phyloP scores from a whole-genome alignment of 352 stramenopile genomes.

The Phytophthora citrophthora region DNA sequence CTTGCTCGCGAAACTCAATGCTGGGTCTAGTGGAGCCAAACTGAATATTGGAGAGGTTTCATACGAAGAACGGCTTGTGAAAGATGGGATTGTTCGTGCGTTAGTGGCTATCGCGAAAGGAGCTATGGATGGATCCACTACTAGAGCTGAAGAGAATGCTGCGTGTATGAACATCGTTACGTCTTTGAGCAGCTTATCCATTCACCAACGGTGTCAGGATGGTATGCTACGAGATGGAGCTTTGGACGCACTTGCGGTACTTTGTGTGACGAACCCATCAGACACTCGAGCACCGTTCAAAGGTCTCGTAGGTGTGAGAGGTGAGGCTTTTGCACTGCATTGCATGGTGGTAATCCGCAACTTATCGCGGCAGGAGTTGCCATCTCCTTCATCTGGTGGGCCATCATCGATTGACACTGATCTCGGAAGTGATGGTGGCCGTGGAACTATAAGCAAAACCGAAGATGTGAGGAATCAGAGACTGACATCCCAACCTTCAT shows the following conservation, averaged over 20 bases:
- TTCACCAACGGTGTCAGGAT: slow-evolving; percentile 65
- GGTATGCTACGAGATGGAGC: slow-evolving; percentile 78
- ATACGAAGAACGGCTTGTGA: slow-evolving; percentile 73
- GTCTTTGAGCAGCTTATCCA: slow-evolving; percentile 71
- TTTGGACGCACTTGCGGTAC: slow-evolving; percentile 56
- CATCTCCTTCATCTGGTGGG: not conserved
- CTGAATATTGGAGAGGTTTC: slow-evolving; percentile 15
- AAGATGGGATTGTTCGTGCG: slow-evolving; percentile 73
- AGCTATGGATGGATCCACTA: slow-evolving; percentile 30
- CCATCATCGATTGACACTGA: slow-evolving; percentile 1
- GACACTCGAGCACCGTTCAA: slow-evolving; percentile 61
- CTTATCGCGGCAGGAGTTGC: slow-evolving; percentile 51
- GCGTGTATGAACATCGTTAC: slow-evolving; percentile 70
- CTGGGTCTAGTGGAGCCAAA: slow-evolving; percentile 1
- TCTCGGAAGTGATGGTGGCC: slow-evolving; percentile 4
- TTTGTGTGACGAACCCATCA: slow-evolving; percentile 52
- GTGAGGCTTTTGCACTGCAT: slow-evolving; percentile 74
- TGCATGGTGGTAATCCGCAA: slow-evolving; percentile 73
- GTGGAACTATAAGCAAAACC: slow-evolving; percentile 8
- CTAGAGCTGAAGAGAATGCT: slow-evolving; percentile 35
- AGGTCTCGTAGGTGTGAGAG: slow-evolving; percentile 61
- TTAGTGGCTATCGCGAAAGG: slow-evolving; percentile 67
- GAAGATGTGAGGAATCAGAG: slow-evolving; percentile 66
- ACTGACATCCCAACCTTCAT: slow-evolving; percentile 50
- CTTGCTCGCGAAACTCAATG: slow-evolving; percentile 61